Conservation (phyloP, 345 rosid species). For the Jatropha curcas region DNA sequence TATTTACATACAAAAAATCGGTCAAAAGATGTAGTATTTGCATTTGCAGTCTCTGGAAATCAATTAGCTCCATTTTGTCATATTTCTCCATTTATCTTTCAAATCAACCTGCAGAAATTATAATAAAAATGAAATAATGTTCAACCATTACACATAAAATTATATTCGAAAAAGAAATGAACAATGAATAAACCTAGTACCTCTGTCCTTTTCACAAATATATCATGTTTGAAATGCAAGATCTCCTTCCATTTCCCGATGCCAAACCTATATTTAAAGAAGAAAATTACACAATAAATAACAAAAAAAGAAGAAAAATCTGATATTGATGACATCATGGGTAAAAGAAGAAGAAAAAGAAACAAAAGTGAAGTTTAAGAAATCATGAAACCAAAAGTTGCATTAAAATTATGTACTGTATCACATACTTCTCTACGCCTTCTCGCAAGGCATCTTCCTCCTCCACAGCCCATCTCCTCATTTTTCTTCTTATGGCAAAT, state of each 20-base stretch:
- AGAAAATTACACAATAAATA: neutral
- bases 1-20: no score
- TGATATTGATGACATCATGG: no score
- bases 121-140: neutral
- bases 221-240: slow-evolving; percentile 19
- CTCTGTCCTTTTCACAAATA: slow-evolving; percentile 33
- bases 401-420: neutral
- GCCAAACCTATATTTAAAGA: slow-evolving; percentile 37
- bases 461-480: slow-evolving; percentile 48
- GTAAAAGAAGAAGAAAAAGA: no score
- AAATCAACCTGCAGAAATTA: slow-evolving; percentile 43
- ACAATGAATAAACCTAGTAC: slow-evolving; percentile 18
- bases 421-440: slow-evolving; percentile 34
- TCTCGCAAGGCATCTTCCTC: slow-evolving; percentile 58
- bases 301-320: neutral
- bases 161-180: neutral
- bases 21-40: no score
- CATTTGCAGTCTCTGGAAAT: no score
- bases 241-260: slow-evolving; percentile 46
- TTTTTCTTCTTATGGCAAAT: slow-evolving; percentile 22
- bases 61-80: slow-evolving; percentile 23
- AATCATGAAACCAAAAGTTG: neutral
- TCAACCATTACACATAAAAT: neutral
- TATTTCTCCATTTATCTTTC: slow-evolving; percentile 70
- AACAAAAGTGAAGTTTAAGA: no score